A percentile compares a stretch with the other conserved stretches of the same genome.
Conservation (phyloP, 2,329 filamentous ascomycete species). For the Conoideocrella luteorostrata region DNA sequence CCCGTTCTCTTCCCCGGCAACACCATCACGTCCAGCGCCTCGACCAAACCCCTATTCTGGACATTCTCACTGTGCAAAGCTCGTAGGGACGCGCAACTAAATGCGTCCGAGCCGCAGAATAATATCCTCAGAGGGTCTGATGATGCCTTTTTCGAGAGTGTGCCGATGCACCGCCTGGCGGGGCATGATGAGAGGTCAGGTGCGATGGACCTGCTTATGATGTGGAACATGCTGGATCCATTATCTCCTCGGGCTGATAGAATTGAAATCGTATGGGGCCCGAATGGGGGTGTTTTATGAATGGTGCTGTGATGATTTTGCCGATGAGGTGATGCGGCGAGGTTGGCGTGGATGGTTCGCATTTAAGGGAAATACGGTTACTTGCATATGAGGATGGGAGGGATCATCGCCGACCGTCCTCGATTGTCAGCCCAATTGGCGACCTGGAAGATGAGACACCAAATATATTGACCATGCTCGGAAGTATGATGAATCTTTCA, state of each 20-base stretch:
- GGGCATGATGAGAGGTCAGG: background rate
- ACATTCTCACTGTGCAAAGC: constrained; percentile 59
- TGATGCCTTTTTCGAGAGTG: constrained; percentile 1
- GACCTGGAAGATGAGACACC: too few species aligned
- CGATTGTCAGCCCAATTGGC: too few species aligned
- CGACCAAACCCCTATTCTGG: constrained; percentile 48
- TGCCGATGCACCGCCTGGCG: background rate
- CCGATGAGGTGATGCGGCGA: too few species aligned
- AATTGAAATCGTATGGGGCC: too few species aligned
- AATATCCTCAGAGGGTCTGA: constrained; percentile 70
- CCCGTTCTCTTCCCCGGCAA: constrained; percentile 73
- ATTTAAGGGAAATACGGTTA: background rate
- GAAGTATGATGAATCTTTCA: too few species aligned
- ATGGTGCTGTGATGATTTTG: too few species aligned
- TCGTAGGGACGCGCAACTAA: constrained; percentile 72
- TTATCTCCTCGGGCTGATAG: background rate
- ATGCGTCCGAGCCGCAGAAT: constrained; percentile 90
- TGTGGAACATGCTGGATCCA: constrained; percentile 14
- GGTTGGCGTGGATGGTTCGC: too few species aligned
- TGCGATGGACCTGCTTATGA: background rate
- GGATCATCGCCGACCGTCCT: too few species aligned
- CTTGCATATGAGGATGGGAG: background rate
- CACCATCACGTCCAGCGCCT: constrained; percentile 80
- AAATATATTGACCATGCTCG: too few species aligned
- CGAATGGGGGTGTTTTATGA: too few species aligned